phyloP scores from a whole-genome alignment of 768 basidiomycete species.

The Suillus luteus region DNA sequence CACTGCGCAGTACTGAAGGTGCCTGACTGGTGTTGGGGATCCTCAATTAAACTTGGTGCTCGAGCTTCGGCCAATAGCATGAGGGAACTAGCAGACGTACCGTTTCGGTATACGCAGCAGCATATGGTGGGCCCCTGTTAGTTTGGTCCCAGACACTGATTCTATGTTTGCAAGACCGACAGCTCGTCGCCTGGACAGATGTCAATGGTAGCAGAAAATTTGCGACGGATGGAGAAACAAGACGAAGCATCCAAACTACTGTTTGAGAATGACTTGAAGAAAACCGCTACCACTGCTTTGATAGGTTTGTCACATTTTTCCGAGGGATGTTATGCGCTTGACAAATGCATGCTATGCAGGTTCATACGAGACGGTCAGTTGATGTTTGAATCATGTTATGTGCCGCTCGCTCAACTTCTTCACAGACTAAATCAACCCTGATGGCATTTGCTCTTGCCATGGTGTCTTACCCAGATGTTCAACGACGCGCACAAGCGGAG shows the following conservation, averaged over 20 bases:
- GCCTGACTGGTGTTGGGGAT: slow-evolving; percentile 19
- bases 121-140: slow-evolving; percentile 11
- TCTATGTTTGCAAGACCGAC: not conserved
- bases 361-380: slow-evolving; percentile 23
- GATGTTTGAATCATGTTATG: not conserved
- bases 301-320: slow-evolving; percentile 14
- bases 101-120: slow-evolving; percentile 11
- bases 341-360: slow-evolving; percentile 12
- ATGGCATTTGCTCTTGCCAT: slow-evolving; percentile 12
- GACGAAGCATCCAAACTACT: slow-evolving; percentile 9
- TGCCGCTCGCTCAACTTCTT: slow-evolving; percentile 6
- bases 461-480: slow-evolving; percentile 15
- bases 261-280: slow-evolving; percentile 15
- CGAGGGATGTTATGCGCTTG: too few relatives aligned
- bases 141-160: not conserved
- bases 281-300: slow-evolving; percentile 16
- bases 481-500: slow-evolving; percentile 21
- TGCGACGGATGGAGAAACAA: slow-evolving; percentile 19
- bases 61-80: not conserved
- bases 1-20: slow-evolving; percentile 12
- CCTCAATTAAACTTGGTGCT: slow-evolving; percentile 14
- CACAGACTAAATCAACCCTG: slow-evolving; percentile 16
- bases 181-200: not conserved
- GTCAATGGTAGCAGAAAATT: slow-evolving; percentile 17
- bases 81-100: slow-evolving; percentile 2